These are phyloP conservation scores for Biscogniauxia sp. DNA, from an alignment of 2,329 filamentous ascomycete genomes.

Conservation along the genomic window DNA sequence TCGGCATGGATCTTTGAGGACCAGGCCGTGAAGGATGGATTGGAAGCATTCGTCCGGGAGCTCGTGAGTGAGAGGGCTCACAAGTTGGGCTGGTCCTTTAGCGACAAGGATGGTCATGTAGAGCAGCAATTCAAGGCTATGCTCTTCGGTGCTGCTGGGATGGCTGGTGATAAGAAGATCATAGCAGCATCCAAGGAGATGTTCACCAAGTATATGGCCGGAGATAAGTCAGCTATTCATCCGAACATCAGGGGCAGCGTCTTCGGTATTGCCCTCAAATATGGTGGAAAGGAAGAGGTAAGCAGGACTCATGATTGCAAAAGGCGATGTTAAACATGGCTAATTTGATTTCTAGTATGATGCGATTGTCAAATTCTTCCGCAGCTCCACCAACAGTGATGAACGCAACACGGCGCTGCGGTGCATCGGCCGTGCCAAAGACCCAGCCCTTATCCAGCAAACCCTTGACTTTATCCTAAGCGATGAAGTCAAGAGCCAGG, in stretches of 20 bases:
- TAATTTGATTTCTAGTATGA: conserved; percentile 59
- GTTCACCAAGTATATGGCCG: conserved; percentile 79
- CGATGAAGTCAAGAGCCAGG: conserved; percentile 87
- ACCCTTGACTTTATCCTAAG: conserved; percentile 74
- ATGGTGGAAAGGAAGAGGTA: conserved; percentile 81
- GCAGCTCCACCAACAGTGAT: conserved; percentile 71
- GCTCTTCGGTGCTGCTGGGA: conserved; percentile 80
- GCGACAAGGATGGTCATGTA: conserved; percentile 80
- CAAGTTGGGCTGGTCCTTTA: conserved; percentile 84
- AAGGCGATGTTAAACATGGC: neutral
- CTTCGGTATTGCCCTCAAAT: conserved; percentile 78
- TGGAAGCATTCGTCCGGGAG: conserved; percentile 80
- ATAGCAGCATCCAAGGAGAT: conserved; percentile 82
- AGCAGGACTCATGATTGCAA: conserved; percentile 17
- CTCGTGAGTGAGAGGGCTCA: conserved; percentile 79
- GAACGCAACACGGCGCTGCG: conserved; percentile 91
- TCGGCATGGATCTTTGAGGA: conserved; percentile 89
- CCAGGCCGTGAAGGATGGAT: conserved; percentile 65
- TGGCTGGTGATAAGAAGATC: conserved; percentile 75
- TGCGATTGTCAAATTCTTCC: conserved; percentile 71
- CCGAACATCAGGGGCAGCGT: conserved; percentile 88
- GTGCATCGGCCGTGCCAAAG: conserved; percentile 73
- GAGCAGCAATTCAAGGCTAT: conserved; percentile 93
- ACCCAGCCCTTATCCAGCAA: conserved; percentile 75
- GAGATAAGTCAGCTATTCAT: conserved; percentile 79